Percentiles rank a stretch among this genome's conserved stretches.
phyloP scores from a whole-genome alignment of 2,329 filamentous ascomycete species.

The Dactylellina drechsleri region DNA sequence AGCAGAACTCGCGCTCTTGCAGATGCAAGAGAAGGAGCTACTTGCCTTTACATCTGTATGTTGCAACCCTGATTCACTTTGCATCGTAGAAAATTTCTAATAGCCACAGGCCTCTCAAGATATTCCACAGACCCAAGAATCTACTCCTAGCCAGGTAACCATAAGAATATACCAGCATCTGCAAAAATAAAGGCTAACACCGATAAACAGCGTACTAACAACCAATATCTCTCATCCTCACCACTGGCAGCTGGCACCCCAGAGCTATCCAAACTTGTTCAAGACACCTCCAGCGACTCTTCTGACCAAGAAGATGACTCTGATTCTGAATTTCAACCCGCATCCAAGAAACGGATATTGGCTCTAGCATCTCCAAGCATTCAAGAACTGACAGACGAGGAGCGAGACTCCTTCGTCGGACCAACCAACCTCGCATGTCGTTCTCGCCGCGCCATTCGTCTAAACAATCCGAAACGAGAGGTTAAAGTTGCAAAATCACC shows the following conservation, averaged over 20 bases:
- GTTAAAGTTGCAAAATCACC: not conserved
- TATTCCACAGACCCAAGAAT: not conserved
- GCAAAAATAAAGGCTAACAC: no score
- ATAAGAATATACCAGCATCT: no score
- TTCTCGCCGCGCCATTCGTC: constrained; percentile 7
- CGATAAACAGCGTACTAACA: not conserved
- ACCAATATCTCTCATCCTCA: not conserved
- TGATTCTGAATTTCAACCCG: constrained; percentile 4
- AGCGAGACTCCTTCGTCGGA: constrained; percentile 6
- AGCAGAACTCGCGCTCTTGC: constrained; percentile 1
- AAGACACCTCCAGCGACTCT: constrained; percentile 1
- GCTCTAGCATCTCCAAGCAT: constrained; percentile 4
- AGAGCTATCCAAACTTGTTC: constrained; percentile 1
- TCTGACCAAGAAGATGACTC: constrained; percentile 4
- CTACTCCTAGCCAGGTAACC: no score
- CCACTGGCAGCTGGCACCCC: constrained; percentile 25
- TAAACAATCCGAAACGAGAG: constrained; percentile 9
- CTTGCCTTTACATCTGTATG: not conserved
- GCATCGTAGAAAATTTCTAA: not conserved
- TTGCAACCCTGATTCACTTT: not conserved
- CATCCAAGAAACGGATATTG: constrained; percentile 3
- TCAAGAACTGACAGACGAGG: not conserved
- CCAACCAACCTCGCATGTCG: constrained; percentile 10
- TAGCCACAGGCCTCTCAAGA: not conserved
- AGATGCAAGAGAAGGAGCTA: constrained; percentile 2